A percentile compares a stretch with the other conserved stretches of the same genome.
phyloP scores from a whole-genome alignment of 768 basidiomycete species.

The Dentipellis sp. region DNA sequence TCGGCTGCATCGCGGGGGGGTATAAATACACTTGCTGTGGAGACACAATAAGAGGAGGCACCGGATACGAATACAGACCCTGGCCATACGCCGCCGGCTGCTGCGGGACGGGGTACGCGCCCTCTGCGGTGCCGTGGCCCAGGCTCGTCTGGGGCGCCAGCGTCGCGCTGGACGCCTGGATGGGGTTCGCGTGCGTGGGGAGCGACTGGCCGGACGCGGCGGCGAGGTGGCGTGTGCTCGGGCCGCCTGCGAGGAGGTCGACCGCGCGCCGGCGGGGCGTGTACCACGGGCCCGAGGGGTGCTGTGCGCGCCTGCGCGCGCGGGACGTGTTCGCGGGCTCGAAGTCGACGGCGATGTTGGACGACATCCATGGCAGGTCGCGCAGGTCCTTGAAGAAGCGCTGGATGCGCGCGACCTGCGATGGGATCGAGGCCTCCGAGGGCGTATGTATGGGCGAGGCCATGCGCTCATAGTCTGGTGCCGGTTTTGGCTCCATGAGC shows the following conservation, averaged over 20 bases:
- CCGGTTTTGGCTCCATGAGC: constrained; percentile 5
- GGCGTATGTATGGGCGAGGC: background rate
- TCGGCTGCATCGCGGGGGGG: constrained; percentile 1
- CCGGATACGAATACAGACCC: constrained; percentile 2
- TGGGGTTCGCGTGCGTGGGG: background rate
- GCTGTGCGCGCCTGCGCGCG: background rate
- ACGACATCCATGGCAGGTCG: constrained; percentile 12
- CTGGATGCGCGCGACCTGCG: constrained; percentile 10
- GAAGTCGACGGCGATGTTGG: constrained; percentile 11
- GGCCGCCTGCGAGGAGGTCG: constrained; percentile 8
- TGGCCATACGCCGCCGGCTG: background rate
- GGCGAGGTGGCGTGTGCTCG: constrained; percentile 1
- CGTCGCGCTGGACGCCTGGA: constrained; percentile 1
- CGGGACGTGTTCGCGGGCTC: constrained; percentile 7
- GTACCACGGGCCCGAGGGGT: constrained; percentile 11
- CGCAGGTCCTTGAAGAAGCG: constrained; percentile 13
- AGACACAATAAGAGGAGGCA: constrained; percentile 4
- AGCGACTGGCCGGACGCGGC: background rate
- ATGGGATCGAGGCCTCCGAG: constrained; percentile 5
- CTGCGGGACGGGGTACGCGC: background rate
- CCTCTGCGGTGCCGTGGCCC: constrained; percentile 2
- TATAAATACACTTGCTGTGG: constrained; percentile 9
- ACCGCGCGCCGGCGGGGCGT: constrained; percentile 5
- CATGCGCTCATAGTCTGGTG: constrained; percentile 12
- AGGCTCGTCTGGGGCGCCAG: background rate